phyloP scores from a whole-genome alignment of 2,329 filamentous ascomycete species.

The Aspergillus spinulosporus region DNA sequence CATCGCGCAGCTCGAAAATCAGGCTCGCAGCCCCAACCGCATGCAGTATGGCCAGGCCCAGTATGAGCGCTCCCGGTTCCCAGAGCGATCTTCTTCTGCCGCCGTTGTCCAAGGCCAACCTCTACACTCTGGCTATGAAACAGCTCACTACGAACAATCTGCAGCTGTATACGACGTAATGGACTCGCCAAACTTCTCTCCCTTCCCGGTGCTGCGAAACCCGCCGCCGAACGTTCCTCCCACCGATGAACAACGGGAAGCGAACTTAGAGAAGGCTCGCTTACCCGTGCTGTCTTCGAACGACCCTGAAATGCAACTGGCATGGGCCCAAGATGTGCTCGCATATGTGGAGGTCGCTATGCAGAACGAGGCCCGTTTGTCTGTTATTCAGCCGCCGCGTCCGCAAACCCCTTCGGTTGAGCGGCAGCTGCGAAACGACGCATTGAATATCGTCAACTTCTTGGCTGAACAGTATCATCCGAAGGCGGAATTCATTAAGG shows the following conservation, averaged over 20 bases:
- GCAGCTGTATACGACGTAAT: conserved; percentile 51
- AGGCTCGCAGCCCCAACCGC: conserved; percentile 58
- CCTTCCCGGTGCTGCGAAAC: conserved; percentile 80
- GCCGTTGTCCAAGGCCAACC: conserved; percentile 30
- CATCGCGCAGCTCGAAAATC: conserved; percentile 84
- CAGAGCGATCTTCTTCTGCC: conserved; percentile 40
- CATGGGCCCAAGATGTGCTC: conserved; percentile 92
- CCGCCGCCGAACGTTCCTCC: conserved; percentile 85
- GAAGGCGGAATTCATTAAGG: conserved; percentile 88
- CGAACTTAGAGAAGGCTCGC: conserved; percentile 80
- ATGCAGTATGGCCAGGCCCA: conserved; percentile 35
- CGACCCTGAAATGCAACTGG: conserved; percentile 92
- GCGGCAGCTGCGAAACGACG: conserved; percentile 82
- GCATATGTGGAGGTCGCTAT: conserved; percentile 82
- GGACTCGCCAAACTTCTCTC: conserved; percentile 77
- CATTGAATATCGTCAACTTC: conserved; percentile 87
- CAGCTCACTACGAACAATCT: conserved; percentile 52
- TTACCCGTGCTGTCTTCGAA: conserved; percentile 85
- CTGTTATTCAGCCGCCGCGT: conserved; percentile 59
- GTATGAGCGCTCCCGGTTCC: conserved; percentile 36
- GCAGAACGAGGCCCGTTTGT: conserved; percentile 71
- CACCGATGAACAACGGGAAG: conserved; percentile 91
- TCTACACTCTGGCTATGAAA: conserved; percentile 32
- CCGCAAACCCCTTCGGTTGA: conserved; percentile 81
- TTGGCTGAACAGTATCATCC: conserved; percentile 89